Evolutionary conservation across 495 filamentous ascomycete genomes (phyloP).

Genomic region (Neurospora intermedia): DNA sequence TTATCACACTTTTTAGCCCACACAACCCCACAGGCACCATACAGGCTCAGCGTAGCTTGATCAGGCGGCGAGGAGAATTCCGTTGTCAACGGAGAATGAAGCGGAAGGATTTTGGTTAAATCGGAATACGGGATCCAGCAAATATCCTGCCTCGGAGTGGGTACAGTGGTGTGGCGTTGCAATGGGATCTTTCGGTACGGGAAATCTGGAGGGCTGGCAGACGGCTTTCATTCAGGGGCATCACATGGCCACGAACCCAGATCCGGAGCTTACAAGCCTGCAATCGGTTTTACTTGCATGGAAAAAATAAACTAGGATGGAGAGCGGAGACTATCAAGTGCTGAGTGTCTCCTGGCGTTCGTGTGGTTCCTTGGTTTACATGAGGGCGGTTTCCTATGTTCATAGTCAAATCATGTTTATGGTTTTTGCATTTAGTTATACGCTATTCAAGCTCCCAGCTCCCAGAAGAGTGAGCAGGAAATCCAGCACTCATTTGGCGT

Average conservation of each 20-base stretch:
- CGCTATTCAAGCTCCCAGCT: background rate
- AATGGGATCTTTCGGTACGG: background rate
- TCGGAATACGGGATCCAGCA: background rate
- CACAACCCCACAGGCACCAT: background rate
- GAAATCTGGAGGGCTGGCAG: background rate
- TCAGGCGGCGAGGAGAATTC: background rate
- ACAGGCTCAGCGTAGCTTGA: background rate
- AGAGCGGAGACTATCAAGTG: conserved; percentile 38
- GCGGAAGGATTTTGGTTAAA: background rate
- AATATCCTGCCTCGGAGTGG: background rate
- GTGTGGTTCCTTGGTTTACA: background rate
- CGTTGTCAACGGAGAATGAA: background rate
- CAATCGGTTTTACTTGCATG: background rate
- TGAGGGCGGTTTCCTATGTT: conserved; percentile 4
- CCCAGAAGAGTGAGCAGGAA: background rate
- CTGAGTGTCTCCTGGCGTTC: conserved; percentile 40
- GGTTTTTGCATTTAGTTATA: background rate
- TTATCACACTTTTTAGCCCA: background rate
- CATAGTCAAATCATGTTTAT: background rate
- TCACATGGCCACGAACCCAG: background rate
- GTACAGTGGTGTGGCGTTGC: background rate
- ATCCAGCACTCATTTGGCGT: background rate
- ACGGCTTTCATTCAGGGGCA: background rate
- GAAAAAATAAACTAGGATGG: background rate
- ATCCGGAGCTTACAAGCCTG: background rate